A percentile compares a stretch with the other conserved stretches of the same genome.
phyloP scores from a whole-genome alignment of 768 basidiomycete species.

The Amanita rubescens region DNA sequence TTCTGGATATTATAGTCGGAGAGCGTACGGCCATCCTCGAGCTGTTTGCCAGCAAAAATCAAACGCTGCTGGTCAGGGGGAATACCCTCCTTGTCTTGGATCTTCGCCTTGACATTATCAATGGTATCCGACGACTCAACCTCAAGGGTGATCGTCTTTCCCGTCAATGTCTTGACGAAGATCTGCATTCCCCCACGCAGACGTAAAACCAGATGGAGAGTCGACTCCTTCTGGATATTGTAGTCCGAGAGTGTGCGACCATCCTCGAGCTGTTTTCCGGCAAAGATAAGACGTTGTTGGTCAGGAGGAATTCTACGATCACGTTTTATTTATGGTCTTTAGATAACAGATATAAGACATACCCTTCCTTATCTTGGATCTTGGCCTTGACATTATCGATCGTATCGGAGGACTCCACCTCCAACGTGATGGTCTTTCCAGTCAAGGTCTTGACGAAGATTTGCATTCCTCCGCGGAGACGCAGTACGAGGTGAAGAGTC shows the following conservation, averaged over 20 bases:
- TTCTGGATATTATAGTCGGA: slow-evolving; percentile 65
- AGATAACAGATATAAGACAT: not conserved
- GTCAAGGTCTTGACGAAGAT: slow-evolving; percentile 74
- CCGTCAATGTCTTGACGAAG: slow-evolving; percentile 40
- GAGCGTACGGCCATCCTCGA: slow-evolving; percentile 81
- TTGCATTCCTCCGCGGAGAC: slow-evolving; percentile 29
- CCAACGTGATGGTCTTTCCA: slow-evolving; percentile 62
- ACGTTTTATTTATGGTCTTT: not conserved
- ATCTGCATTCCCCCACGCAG: slow-evolving; percentile 29
- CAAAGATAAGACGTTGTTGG: slow-evolving; percentile 25
- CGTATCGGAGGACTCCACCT: slow-evolving; percentile 23
- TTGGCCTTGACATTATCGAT: slow-evolving; percentile 31
- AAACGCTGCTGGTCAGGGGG: slow-evolving; percentile 43
- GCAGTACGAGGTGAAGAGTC: slow-evolving; percentile 45
- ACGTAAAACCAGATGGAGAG: slow-evolving; percentile 33
- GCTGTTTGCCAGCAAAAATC: slow-evolving; percentile 83
- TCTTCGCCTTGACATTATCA: slow-evolving; percentile 69
- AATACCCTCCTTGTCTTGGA: slow-evolving; percentile 66
- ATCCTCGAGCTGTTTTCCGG: slow-evolving; percentile 26
- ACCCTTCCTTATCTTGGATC: slow-evolving; percentile 39
- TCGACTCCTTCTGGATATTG: slow-evolving; percentile 36
- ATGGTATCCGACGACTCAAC: slow-evolving; percentile 71
- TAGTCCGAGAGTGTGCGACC: slow-evolving; percentile 39
- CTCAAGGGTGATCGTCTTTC: slow-evolving; percentile 65
- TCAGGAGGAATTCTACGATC: slow-evolving; percentile 18